Evolutionary conservation across 768 basidiomycete species (phyloP).

Genomic region (Crassisporium funariophilum): DNA sequence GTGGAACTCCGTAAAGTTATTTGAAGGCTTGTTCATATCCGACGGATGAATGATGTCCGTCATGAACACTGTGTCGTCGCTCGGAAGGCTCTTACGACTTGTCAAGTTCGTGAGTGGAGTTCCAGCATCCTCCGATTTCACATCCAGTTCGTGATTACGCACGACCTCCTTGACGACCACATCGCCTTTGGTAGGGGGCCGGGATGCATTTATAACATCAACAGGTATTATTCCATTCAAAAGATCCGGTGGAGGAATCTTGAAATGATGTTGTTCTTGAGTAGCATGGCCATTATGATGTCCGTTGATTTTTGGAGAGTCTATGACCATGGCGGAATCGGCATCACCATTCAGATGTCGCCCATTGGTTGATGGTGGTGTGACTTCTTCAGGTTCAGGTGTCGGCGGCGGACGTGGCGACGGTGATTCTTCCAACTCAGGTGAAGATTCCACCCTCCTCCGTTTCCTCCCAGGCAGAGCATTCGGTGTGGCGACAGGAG

Average conservation of each 20-base stretch:
- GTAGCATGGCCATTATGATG: conserved; percentile 8
- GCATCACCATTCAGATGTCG: conserved; percentile 4
- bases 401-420: conserved; percentile 2
- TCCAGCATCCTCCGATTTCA: conserved; percentile 56
- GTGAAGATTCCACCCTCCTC: conserved; percentile 42
- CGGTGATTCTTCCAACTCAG: conserved; percentile 29
- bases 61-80: conserved; percentile 57
- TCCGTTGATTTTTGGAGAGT: conserved; percentile 13
- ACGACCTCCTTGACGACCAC: conserved; percentile 16
- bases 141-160: too few species aligned
- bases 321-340: conserved; percentile 10
- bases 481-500: conserved; percentile 1
- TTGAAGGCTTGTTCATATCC: conserved; percentile 2
- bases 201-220: too few species aligned
- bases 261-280: conserved; percentile 3
- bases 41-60: conserved; percentile 24
- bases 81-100: conserved; percentile 57
- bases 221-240: conserved; percentile 14
- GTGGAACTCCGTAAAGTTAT: conserved; percentile 17
- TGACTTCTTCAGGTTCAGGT: conserved; percentile 7
- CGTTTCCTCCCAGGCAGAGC: conserved; percentile 43
- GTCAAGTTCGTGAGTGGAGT: conserved; percentile 52
- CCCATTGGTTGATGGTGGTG: too few species aligned
- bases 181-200: conserved; percentile 3
- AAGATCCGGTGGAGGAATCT: conserved; percentile 12